Base-by-base conservation (phyloP, 352 stramenopile genomes). In the Phytophthora boehmeriae region DNA sequence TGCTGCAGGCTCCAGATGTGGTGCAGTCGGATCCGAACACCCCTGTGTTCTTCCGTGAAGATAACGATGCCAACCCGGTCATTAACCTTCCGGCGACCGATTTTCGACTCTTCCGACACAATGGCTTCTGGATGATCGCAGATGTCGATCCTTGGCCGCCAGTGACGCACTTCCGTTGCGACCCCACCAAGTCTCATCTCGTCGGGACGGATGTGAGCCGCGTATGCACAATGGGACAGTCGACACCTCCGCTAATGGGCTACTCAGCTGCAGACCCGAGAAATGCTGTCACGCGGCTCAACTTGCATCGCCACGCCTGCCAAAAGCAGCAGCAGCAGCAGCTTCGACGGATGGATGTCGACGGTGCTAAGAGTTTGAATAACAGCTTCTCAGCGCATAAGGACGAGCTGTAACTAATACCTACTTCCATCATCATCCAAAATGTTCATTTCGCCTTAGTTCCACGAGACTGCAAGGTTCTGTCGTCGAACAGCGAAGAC, bases 71-170 rank as follows among this genome's bases (percentile, higher is more conserved):
- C 0, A 52, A 63, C 1, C 34, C 28, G 10, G 19, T 39, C 9
- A 34, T 57, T 4, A 36, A 49, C 8, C 19, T 54, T 23, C 13
- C 34, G 23, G 34, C 39, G 22, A 54, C 28, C 22, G 80, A 91
- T 45, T 86, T 86, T 45, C 78, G 77, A 0, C 57, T 91, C 16
- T 84, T 85, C 42, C 71, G 81, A 28, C 73, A 86, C 68, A 72
- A 82, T 16, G 79, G 78, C 27, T 89, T 89, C 54, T 91, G 79
- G 81, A 75, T 88, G 72, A 71, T 91, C 35, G 77, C 75, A 0
- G 75, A 90, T 57, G 59, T 89, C 4, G 75, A 70, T 14, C 38
- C 54, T 10, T 88, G 81, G 81, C 78, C 81, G 8, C 81, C 78
- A 0, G 65, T 62, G 54, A 87, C 80, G 19, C 63, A 80, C 36